Evolutionary conservation across 257 asterid genomes (phyloP).

Genomic region (Primulina tabacum): DNA sequence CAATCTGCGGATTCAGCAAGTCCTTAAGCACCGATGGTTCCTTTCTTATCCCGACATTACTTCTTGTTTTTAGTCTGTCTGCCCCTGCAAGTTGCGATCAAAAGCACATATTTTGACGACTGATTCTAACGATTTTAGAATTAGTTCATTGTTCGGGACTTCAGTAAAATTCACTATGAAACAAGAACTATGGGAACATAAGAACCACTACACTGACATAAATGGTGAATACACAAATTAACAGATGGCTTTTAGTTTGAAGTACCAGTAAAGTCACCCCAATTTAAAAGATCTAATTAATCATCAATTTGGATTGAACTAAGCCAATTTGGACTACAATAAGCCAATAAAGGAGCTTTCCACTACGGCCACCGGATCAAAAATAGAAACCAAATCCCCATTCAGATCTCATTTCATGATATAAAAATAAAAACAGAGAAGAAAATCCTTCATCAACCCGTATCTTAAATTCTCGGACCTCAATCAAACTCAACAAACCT

Average conservation of each 20-base stretch:
- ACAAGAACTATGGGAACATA: no score
- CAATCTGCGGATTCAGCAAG: constrained; percentile 71
- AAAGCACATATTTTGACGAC: not conserved
- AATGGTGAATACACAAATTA: not conserved
- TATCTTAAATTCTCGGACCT: constrained; percentile 24
- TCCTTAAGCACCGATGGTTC: constrained; percentile 55
- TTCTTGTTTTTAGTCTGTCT: constrained; percentile 69
- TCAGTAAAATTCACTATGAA: not conserved
- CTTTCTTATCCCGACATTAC: constrained; percentile 49
- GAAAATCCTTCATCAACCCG: constrained; percentile 17
- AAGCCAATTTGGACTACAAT: constrained; percentile 15
- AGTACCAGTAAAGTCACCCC: not conserved
- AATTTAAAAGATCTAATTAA: not conserved
- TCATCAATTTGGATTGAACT: not conserved
- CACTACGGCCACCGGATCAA: constrained; percentile 1
- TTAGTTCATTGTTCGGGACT: not conserved
- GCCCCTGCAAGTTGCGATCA: constrained; percentile 51
- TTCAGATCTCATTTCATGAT: constrained; percentile 35
- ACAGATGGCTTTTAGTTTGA: not conserved
- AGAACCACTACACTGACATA: not conserved
- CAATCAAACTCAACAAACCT: constrained; percentile 24
- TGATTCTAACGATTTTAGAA: not conserved
- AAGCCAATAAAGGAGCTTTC: constrained; percentile 19
- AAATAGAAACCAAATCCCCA: constrained; percentile 19
- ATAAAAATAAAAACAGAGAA: constrained; percentile 13